Conservation (phyloP, 1,284 basidiomycete genomes). For the Hemileia vastatrix region DNA sequence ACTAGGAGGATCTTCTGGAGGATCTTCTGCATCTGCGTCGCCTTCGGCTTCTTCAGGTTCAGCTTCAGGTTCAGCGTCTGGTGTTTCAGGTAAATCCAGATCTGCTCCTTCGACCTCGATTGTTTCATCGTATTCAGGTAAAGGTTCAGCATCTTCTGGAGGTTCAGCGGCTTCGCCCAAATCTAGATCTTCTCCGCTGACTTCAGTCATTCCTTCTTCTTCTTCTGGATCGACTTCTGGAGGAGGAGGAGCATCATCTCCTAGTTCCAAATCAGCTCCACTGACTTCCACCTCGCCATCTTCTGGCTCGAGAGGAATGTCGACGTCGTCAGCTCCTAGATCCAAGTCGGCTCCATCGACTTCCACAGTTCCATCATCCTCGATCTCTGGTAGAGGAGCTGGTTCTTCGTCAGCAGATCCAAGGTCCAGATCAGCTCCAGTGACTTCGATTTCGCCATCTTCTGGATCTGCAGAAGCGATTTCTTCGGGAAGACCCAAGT, state of each 20-base stretch:
- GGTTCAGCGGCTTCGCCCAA: background rate
- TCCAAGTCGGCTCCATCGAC: background rate
- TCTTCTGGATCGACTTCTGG: background rate
- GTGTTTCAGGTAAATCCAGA: background rate
- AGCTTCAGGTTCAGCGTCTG: background rate
- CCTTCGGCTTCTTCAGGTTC: background rate
- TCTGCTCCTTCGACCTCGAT: background rate
- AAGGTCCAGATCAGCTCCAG: background rate
- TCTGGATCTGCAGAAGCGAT: slow-evolving; percentile 40
- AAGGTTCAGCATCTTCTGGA: background rate
- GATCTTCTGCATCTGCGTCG: background rate
- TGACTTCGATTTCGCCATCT: slow-evolving; percentile 34
- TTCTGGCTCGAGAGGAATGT: slow-evolving; percentile 38
- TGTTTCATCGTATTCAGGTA: background rate
- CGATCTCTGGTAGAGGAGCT: background rate
- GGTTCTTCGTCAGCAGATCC: background rate
- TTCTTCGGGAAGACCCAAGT: background rate
- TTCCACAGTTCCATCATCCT: background rate
- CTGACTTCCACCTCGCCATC: slow-evolving; percentile 33
- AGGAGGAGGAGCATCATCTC: background rate
- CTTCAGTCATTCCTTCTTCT: background rate
- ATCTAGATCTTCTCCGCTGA: background rate
- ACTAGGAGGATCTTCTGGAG: background rate
- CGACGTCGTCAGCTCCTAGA: slow-evolving; percentile 1
- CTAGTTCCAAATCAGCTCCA: background rate